Base-by-base conservation (phyloP, 495 filamentous ascomycete genomes). In the Mycothermus thermophilus region DNA sequence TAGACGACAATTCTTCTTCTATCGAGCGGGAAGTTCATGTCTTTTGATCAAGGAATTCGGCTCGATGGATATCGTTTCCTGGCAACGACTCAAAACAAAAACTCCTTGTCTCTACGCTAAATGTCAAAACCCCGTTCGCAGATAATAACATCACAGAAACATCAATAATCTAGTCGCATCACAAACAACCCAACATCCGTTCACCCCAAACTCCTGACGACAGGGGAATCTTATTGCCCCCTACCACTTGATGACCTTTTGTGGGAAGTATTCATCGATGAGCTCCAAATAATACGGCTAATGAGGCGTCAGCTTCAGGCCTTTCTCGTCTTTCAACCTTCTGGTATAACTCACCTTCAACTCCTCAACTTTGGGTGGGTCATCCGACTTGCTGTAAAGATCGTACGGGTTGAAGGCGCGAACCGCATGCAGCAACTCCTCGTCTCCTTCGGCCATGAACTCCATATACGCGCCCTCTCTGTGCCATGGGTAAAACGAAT, bases 401-500 rank as follows among this genome's bases (percentile, higher is more conserved):
- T 93, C 85, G 41, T 92, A 93, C 3, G 82, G 83, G 40, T 92
- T 93, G 54, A 93, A 93, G 5, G 80, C 84, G 57, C 69, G 69
- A 18, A 90, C 84, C 18, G 83, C 83, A 38, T 70, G 70, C 48
- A 90, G 51, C 77, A 92, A 80, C 40, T 67, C 66, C 56, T 74
- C 63, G 46, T 93, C 85, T 33, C 83, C 73, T 24, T 79, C 77
- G 49, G 80, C 66, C 83, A 92, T 90, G 42, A 90, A 67, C 58
- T 77, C 74, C 33, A 57, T 56, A 50, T 92, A 92, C 1, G 80
- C 84, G 29, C 77, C 77, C 42, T 75, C 75, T 27, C 62, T 72
- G 51, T 92, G 85, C 85, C 85, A 93, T 13, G 84, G 74, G 51
- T 93, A 93, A 60, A 93, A 93, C 1, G 72, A 79, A 50, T 93